Evolutionary conservation across 2,329 filamentous ascomycete genomes (phyloP), one percentile per base, ranked within the genome.

Genomic region (Venturia oleaginea): DNA sequence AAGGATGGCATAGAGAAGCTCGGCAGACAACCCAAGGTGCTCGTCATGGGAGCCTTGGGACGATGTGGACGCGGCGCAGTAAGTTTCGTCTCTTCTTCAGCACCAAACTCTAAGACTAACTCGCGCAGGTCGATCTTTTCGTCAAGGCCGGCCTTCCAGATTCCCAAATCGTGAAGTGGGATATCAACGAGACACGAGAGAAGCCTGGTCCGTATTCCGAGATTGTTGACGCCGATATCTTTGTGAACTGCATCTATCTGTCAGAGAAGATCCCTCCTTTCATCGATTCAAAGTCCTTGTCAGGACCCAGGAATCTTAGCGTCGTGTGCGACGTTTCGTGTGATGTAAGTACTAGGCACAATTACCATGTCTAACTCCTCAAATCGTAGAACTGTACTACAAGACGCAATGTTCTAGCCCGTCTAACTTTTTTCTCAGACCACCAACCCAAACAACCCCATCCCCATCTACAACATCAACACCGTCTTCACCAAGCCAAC

Each of bases 241-340:
- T 80, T 43, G 82, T 94, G 75, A 95, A 94, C 80, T 92, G 89
- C 83, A 93, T 96, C 75, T 96, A 96, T 78, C 86, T 97, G 51
- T 85, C 82, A 67, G 80, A 85, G 69, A 84, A 87, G 74, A 92
- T 94, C 69, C 37, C 37, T 40, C 51, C 51, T 32, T 97, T 97
- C 74, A 83, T 96, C 72, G 86, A 90, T 76, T 73, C 81, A 66
- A 69, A 86, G 84, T 62, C 84, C 96, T 64, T 81, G 86, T 68
- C 81, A 48, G 80, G 88, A 3, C 82, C 82, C 70, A 87, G 93
- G 73, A 88, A 86, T 72, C 83, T 97, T 63, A 85, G 84, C 64
- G 90, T 95, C 55, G 84, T 77, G 32, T 77, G 75, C 69, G 75
- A 77, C 64, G 75, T 77, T 30, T 74, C 71, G 46, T 89, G 87